phyloP scores from a whole-genome alignment of 2,329 filamentous ascomycete genomes.

The Colletotrichum spaethianum region DNA sequence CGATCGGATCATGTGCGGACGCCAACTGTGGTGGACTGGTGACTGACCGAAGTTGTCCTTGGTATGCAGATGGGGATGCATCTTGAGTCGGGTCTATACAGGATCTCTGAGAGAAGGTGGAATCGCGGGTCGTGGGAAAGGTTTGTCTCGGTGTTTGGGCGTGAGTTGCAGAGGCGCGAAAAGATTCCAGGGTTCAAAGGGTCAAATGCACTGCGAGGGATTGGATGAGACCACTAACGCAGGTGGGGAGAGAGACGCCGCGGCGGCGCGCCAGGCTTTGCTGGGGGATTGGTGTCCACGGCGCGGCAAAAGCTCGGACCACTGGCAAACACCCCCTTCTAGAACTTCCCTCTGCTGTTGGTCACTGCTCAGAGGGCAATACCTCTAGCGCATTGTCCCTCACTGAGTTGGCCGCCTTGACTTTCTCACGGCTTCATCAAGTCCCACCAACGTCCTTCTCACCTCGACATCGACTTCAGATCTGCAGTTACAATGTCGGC shows the following conservation, averaged over 20 bases:
- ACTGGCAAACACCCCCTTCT: conserved; percentile 19
- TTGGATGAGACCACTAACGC: conserved; percentile 32
- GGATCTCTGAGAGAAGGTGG: neutral
- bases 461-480: neutral
- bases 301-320: conserved; percentile 40
- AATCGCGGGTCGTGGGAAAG: neutral
- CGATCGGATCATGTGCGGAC: neutral
- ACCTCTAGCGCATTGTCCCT: neutral
- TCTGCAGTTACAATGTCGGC: conserved; percentile 58
- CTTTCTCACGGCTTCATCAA: conserved; percentile 13
- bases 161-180: conserved; percentile 19
- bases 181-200: conserved; percentile 25
- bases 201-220: conserved; percentile 25
- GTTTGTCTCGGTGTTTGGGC: neutral
- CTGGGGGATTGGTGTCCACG: neutral
- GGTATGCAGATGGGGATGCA: conserved; percentile 98
- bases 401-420: conserved; percentile 2
- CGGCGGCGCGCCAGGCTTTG: conserved; percentile 19
- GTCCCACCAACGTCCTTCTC: neutral
- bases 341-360: conserved; percentile 34
- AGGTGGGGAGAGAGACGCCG: conserved; percentile 7
- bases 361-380: conserved; percentile 15
- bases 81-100: conserved; percentile 54
- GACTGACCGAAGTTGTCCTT: conserved; percentile 86
- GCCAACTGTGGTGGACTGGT: conserved; percentile 10